phyloP scores from a whole-genome alignment of 1,139 yeast genomes.

The Nakaseomyces delphensis region DNA sequence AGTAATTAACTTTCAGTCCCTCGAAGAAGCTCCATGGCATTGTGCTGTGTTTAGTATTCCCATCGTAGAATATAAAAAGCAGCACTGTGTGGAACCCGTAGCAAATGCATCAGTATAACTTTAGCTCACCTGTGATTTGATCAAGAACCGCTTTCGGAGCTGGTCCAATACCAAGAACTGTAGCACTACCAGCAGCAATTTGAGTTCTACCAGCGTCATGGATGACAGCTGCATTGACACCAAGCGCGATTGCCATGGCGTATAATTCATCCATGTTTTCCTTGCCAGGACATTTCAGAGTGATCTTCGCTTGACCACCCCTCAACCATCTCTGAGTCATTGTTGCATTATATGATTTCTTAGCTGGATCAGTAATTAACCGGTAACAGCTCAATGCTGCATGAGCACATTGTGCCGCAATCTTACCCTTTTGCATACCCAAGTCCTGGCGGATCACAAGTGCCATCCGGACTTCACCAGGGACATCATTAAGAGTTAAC shows the following conservation, averaged over 20 bases:
- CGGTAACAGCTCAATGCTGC: slow-evolving; percentile 91
- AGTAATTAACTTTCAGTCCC: too few species aligned
- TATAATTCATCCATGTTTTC: slow-evolving; percentile 71
- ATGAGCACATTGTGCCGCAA: slow-evolving; percentile 96
- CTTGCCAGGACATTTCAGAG: slow-evolving; percentile 66
- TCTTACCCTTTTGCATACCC: slow-evolving; percentile 90
- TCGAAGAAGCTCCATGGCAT: too few species aligned
- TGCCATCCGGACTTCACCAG: slow-evolving; percentile 82
- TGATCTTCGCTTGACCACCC: slow-evolving; percentile 91
- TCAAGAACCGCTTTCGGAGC: slow-evolving; percentile 84
- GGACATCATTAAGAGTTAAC: slow-evolving; percentile 47
- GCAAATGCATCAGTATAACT: slow-evolving; percentile 53
- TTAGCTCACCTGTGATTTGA: slow-evolving; percentile 69
- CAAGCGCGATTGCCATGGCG: slow-evolving; percentile 73
- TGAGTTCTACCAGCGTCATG: slow-evolving; percentile 98
- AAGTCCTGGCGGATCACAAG: slow-evolving; percentile 81
- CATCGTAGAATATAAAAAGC: too few species aligned
- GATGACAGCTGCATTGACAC: slow-evolving; percentile 69
- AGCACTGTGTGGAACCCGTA: too few species aligned
- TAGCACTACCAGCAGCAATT: slow-evolving; percentile 88
- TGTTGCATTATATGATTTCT: slow-evolving; percentile 48
- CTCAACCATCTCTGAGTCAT: slow-evolving; percentile 71
- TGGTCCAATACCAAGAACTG: slow-evolving; percentile 92
- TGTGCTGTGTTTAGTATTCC: too few species aligned
- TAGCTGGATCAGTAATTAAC: slow-evolving; percentile 46